These are phyloP conservation scores for Candida boidinii DNA, from an alignment of 805 yeast genomes.

Conservation along the genomic window DNA sequence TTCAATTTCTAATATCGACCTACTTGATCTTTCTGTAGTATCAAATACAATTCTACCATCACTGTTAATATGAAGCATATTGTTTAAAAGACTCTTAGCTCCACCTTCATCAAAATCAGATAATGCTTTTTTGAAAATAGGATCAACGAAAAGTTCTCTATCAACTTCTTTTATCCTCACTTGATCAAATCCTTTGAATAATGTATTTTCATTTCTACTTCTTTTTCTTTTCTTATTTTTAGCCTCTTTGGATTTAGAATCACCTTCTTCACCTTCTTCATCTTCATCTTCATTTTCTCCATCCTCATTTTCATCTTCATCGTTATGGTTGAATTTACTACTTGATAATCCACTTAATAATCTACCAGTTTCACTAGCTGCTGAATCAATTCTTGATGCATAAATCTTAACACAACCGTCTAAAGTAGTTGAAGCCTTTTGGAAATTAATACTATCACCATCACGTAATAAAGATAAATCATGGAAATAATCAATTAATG, in stretches of 20 bases:
- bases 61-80: constrained; percentile 37
- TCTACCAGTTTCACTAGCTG: constrained; percentile 83
- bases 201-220: constrained; percentile 19
- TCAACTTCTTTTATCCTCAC: constrained; percentile 37
- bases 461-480: constrained; percentile 69
- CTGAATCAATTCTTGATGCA: constrained; percentile 84
- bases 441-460: constrained; percentile 78
- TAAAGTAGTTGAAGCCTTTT: constrained; percentile 81
- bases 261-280: constrained; percentile 14
- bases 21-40: constrained; percentile 25
- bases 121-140: constrained; percentile 47
- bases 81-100: constrained; percentile 42
- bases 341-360: constrained; percentile 42
- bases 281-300: constrained; percentile 9
- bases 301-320: constrained; percentile 13
- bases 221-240: constrained; percentile 10
- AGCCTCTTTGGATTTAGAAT: constrained; percentile 13
- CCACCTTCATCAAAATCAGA: constrained; percentile 60
- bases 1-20: constrained; percentile 5
- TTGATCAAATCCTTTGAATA: constrained; percentile 30
- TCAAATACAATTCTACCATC: constrained; percentile 43
- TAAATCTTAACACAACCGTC: constrained; percentile 95
- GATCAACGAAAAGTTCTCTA: constrained; percentile 42
- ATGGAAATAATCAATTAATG: constrained; percentile 84
- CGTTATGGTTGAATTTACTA: constrained; percentile 14